phyloP scores from a whole-genome alignment of 768 basidiomycete species.

The Xerocomellus amylosporus region DNA sequence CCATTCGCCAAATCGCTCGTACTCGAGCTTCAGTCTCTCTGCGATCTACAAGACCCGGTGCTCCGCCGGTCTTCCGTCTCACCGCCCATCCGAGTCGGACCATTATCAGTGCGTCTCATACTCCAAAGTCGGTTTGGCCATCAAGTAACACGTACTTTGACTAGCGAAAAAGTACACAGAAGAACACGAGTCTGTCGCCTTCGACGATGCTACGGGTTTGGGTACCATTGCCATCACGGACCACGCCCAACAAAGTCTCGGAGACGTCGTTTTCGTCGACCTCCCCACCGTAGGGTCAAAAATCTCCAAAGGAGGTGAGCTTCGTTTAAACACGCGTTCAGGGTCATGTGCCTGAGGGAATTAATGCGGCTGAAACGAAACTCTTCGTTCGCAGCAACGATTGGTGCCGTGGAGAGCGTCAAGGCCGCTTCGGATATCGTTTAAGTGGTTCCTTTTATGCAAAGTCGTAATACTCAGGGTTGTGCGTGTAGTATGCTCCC shows the following conservation, averaged over 20 bases:
- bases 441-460: slow-evolving; percentile 25
- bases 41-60: not conserved
- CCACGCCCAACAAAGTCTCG: slow-evolving; percentile 87
- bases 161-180: slow-evolving; percentile 56
- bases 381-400: slow-evolving; percentile 50
- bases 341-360: not conserved
- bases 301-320: slow-evolving; percentile 74
- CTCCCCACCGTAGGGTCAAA: slow-evolving; percentile 64
- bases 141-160: not conserved
- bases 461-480: slow-evolving; percentile 7
- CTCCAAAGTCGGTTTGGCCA: not conserved
- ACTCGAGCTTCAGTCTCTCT: slow-evolving; percentile 7
- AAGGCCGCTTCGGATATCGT: slow-evolving; percentile 97
- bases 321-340: not conserved
- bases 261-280: slow-evolving; percentile 98
- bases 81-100: slow-evolving; percentile 19
- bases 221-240: slow-evolving; percentile 87
- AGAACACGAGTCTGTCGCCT: slow-evolving; percentile 85
- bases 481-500: slow-evolving; percentile 72
- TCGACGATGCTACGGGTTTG: slow-evolving; percentile 71
- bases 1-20: slow-evolving; percentile 12
- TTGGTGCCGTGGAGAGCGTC: slow-evolving; percentile 94
- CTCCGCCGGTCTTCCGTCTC: not conserved
- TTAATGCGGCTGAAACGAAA: slow-evolving; percentile 5
- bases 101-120: slow-evolving; percentile 23